Base-by-base conservation (phyloP, 768 basidiomycete genomes). In the Boletus fagicola region DNA sequence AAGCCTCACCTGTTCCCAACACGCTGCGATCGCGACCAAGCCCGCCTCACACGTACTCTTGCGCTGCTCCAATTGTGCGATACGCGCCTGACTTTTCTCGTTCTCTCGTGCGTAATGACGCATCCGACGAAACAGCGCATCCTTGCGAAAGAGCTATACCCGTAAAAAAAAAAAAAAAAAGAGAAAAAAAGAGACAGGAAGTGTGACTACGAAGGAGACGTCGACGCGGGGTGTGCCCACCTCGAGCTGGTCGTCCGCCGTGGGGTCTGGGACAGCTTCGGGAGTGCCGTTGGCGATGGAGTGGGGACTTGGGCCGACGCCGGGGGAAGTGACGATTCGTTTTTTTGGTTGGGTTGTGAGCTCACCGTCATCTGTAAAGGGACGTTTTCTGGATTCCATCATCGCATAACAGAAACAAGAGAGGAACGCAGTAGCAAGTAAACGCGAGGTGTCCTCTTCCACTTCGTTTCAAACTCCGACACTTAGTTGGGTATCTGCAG, bases 101-200 rank as follows among this genome's bases (percentile, higher is more conserved):
- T 85, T 77, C 75, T 91, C 86, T 59, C 88, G 82, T 54, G 85
- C 83, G 71, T 93, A 92, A 65, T 92, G 83, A 65, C 79, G 85
- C 90, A 94, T 92, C 57, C 89, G 79, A 40, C 92, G 81, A 72
- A 84, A 93, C 49, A 94, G 85, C 43, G 92, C 92, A 64, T 91
- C 90, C 72, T 94, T 93, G 59, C 88, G 83, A 71, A 91, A 93
- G n/a, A 81, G 76, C 91, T 93, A 54, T 36, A 51, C 45, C 54
- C 35, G 60, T 16, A 45, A 64, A 53, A 42, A 31, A 28, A 4
- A 49, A 38, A 26, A 28, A 4, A 49, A 5, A 30, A 5, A 36
- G 16, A 38, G 48, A 44, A 59, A 44, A 35, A 59, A 44, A 35
- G 42, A 44, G 33, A 39, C 54, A 59, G 58, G 50, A 48, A 63